A percentile compares a stretch with the other conserved stretches of the same genome.
These are phyloP conservation scores for Gynochthodes officinalis DNA, from an alignment of 257 asterid genomes.

Conservation along the genomic window DNA sequence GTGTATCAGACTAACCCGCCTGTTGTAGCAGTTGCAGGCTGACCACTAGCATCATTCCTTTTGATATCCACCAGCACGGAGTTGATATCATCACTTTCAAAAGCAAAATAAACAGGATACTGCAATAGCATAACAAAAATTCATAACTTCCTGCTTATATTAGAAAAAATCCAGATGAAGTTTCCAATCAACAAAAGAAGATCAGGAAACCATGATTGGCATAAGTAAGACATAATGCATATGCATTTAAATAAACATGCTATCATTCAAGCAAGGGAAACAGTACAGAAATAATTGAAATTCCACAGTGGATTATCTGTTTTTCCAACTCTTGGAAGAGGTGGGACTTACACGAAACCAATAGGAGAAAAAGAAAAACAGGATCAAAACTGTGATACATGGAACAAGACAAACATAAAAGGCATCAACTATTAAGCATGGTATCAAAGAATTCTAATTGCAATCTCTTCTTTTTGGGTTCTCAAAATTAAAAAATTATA, in stretches of 20 bases:
- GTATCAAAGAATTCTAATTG: neutral
- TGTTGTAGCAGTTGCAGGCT: slow-evolving; percentile 93
- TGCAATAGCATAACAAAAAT: slow-evolving; percentile 38
- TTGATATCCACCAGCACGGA: slow-evolving; percentile 77
- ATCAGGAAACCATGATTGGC: neutral
- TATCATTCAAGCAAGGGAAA: neutral
- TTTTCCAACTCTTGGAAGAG: neutral
- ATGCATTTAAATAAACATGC: neutral
- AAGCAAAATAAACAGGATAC: slow-evolving; percentile 96
- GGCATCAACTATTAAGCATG: neutral
- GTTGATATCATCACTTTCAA: slow-evolving; percentile 69
- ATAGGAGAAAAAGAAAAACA: neutral
- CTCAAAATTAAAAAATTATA: neutral
- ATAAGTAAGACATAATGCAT: neutral
- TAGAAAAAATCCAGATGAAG: neutral
- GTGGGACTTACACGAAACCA: neutral
- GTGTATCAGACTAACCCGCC: slow-evolving; percentile 80
- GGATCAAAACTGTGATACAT: neutral
- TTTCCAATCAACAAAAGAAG: slow-evolving; percentile 2
- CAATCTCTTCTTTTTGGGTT: neutral
- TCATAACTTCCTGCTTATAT: neutral
- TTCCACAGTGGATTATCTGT: neutral
- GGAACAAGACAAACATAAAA: neutral
- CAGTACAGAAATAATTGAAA: neutral
- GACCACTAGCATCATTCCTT: slow-evolving; percentile 87